Percentiles rank a stretch among this genome's conserved stretches.
These are phyloP conservation scores for Aspergillus asperescens DNA, from an alignment of 495 filamentous ascomycete genomes.

Conservation along the genomic window DNA sequence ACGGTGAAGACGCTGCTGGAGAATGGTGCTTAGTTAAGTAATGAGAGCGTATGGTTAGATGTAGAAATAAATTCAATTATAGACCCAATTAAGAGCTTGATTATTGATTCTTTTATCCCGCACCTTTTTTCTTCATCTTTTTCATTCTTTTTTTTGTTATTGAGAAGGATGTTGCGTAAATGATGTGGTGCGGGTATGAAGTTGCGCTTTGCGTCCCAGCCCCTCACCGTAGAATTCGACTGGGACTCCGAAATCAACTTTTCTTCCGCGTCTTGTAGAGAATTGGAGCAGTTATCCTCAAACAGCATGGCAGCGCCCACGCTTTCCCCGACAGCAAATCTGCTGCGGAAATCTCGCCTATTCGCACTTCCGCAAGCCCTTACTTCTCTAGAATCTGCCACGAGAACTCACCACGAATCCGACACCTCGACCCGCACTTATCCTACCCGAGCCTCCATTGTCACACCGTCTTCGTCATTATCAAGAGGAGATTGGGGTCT, in stretches of 20 bases:
- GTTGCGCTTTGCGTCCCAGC: conserved; percentile 9
- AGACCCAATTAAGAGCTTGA: no score
- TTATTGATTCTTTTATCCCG: no score
- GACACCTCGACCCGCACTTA: conserved; percentile 66
- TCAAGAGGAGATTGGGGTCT: conserved; percentile 86
- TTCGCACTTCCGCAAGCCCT: conserved; percentile 59
- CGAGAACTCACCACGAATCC: conserved; percentile 45
- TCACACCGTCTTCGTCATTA: conserved; percentile 71
- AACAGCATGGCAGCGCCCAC: conserved; percentile 46
- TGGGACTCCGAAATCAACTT: conserved; percentile 28
- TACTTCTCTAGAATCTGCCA: conserved; percentile 39
- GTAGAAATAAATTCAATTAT: conserved; percentile 4
- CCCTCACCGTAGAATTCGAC: conserved; percentile 10
- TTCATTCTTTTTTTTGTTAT: no score
- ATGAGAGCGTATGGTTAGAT: not conserved
- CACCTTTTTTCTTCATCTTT: no score
- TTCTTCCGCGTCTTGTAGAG: conserved; percentile 25
- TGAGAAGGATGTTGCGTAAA: no score
- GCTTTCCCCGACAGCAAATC: conserved; percentile 56
- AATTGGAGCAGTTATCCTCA: conserved; percentile 19
- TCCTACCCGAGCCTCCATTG: conserved; percentile 81
- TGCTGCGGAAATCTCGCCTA: conserved; percentile 59
- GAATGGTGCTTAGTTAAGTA: conserved; percentile 39
- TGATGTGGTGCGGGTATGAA: not conserved
- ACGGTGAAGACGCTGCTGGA: conserved; percentile 49